A percentile compares a stretch with the other conserved stretches of the same genome.
These are phyloP conservation scores for Boletus bicolor DNA, from an alignment of 768 basidiomycete species.

Conservation along the genomic window DNA sequence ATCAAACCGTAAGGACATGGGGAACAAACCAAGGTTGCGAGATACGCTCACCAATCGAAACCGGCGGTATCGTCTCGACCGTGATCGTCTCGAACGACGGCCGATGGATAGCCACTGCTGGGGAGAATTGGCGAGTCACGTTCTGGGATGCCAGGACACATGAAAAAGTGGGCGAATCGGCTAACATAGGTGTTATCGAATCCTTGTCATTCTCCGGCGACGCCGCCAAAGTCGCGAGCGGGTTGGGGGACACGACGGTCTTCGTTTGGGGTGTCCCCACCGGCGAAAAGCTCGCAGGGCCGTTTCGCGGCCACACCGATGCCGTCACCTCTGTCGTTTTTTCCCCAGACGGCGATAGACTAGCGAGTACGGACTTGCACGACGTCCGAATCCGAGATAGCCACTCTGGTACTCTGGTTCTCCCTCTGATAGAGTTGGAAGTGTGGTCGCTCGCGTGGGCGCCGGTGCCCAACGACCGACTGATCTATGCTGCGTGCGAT, in stretches of 20 bases:
- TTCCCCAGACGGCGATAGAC: background rate
- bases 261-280: constrained; percentile 1
- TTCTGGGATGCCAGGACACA: constrained; percentile 4
- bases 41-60: background rate
- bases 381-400: background rate
- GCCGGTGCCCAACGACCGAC: background rate
- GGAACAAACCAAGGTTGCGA: background rate
- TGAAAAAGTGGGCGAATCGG: background rate
- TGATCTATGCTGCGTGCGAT: background rate
- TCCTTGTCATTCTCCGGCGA: background rate
- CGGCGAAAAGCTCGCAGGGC: background rate
- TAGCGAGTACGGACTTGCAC: background rate
- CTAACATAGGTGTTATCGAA: background rate
- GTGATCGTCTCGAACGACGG: constrained; percentile 7
- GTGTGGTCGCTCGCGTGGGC: constrained; percentile 2
- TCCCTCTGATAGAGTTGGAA: background rate
- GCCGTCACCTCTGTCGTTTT: background rate
- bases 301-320: background rate
- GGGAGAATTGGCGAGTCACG: constrained; percentile 4
- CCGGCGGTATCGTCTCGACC: background rate
- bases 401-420: background rate
- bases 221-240: background rate
- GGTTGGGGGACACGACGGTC: background rate
- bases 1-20: background rate
- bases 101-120: constrained; percentile 6